phyloP scores from a whole-genome alignment of 2,329 filamentous ascomycete genomes.

The Leptographium radiaticola region DNA sequence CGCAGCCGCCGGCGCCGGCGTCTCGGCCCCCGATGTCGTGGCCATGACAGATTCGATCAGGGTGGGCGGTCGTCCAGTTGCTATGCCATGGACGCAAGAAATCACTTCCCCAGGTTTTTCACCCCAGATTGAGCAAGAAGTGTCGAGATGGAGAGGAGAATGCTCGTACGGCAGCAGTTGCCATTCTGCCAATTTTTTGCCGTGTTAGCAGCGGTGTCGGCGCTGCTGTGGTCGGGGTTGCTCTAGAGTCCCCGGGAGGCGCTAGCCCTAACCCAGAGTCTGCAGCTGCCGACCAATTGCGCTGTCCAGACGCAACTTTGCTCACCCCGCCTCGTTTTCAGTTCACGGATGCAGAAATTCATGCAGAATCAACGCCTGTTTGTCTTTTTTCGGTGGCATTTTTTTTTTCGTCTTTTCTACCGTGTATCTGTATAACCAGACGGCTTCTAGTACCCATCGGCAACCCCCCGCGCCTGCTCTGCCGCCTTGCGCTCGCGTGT shows the following conservation, averaged over 20 bases:
- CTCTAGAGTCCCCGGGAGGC: constrained; percentile 8
- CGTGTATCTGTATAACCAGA: too few relatives aligned
- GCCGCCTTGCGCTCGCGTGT: constrained; percentile 24
- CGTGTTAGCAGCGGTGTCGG: constrained; percentile 1
- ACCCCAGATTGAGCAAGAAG: neutral
- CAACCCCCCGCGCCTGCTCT: constrained; percentile 9
- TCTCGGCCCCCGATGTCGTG: neutral
- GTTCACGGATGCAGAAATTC: too few relatives aligned
- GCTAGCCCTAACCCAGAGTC: neutral
- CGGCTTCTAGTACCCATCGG: constrained; percentile 8
- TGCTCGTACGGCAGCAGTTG: neutral
- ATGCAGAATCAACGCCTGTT: too few relatives aligned
- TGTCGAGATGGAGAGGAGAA: neutral
- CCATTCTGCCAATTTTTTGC: neutral
- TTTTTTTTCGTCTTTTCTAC: neutral
- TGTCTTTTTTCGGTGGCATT: too few relatives aligned
- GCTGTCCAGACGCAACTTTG: too few relatives aligned
- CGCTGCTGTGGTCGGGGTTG: constrained; percentile 4
- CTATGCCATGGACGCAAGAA: neutral
- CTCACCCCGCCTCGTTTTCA: too few relatives aligned
- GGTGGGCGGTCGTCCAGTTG: neutral
- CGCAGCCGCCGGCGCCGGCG: constrained; percentile 6
- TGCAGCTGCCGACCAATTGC: neutral
- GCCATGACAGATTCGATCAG: neutral
- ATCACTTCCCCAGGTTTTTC: neutral